Conservation (phyloP, 2,329 filamentous ascomycete species). For the Ceratocystis alfenasii region DNA sequence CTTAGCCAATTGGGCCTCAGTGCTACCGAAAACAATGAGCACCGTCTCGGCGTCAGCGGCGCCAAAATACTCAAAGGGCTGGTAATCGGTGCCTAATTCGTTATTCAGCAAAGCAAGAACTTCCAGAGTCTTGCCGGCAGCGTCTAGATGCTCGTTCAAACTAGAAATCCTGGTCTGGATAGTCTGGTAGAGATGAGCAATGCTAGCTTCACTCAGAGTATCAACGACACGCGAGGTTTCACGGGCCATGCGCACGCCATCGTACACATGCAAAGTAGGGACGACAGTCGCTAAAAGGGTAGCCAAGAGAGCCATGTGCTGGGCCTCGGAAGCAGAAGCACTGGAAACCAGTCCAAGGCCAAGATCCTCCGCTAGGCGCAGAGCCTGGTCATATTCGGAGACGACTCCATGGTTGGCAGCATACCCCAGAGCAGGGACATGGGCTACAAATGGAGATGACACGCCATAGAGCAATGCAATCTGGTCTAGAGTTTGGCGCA, state of each 20-base stretch:
- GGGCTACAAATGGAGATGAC: conserved; percentile 83
- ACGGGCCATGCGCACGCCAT: conserved; percentile 69
- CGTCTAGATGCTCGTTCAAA: conserved; percentile 57
- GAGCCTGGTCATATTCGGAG: conserved; percentile 70
- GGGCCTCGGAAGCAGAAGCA: conserved; percentile 75
- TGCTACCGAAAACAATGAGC: conserved; percentile 82
- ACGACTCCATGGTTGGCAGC: conserved; percentile 57
- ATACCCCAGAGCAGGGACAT: conserved; percentile 87
- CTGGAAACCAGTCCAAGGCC: conserved; percentile 78
- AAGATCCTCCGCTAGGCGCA: conserved; percentile 77
- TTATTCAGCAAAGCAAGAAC: conserved; percentile 68
- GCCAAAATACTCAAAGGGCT: conserved; percentile 86
- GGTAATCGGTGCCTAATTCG: conserved; percentile 86
- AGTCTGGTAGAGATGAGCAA: conserved; percentile 57
- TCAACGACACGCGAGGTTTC: conserved; percentile 77
- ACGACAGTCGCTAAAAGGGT: conserved; percentile 66
- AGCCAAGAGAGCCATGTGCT: conserved; percentile 88
- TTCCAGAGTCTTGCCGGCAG: conserved; percentile 58
- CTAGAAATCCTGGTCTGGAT: conserved; percentile 50
- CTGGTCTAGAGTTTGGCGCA: conserved; percentile 80
- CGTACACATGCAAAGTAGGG: conserved; percentile 79
- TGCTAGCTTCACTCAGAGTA: conserved; percentile 58
- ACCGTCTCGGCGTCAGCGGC: conserved; percentile 69
- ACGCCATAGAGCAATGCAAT: conserved; percentile 83
- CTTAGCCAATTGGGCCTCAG: conserved; percentile 74